Evolutionary conservation across 345 rosid genomes (phyloP).

Genomic region (Lepidium africanum): DNA sequence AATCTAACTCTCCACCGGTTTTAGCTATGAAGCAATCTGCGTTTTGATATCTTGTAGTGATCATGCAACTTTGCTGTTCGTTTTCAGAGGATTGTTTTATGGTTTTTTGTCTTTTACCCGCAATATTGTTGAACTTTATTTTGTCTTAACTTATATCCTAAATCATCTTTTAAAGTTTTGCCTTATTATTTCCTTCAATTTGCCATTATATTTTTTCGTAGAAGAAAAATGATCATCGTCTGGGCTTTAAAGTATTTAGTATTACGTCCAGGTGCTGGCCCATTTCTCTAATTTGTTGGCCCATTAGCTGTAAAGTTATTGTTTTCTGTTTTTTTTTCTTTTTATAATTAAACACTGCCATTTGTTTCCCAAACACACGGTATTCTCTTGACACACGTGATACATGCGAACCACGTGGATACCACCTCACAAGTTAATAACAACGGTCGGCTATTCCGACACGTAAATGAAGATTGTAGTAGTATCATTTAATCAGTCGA

Average conservation of each 20-base stretch:
- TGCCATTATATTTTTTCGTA: too few relatives aligned
- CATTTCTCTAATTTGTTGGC: too few relatives aligned
- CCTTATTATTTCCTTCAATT: too few relatives aligned
- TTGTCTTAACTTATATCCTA: not conserved
- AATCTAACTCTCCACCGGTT: not conserved
- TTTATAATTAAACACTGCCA: not conserved
- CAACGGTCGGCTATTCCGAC: conserved; percentile 2
- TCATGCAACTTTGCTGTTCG: not conserved
- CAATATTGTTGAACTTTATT: not conserved
- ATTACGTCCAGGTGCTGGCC: too few relatives aligned
- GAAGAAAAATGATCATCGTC: too few relatives aligned
- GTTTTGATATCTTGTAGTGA: conserved; percentile 11
- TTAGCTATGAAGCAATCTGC: conserved; percentile 8
- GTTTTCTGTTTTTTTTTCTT: too few relatives aligned
- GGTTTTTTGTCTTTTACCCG: not conserved
- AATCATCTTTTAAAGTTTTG: not conserved
- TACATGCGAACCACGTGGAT: conserved; percentile 12
- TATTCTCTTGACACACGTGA: conserved; percentile 8
- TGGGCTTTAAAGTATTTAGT: too few relatives aligned
- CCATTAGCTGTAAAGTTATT: too few relatives aligned
- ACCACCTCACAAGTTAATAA: not conserved
- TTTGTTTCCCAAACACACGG: not conserved
- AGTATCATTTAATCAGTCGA: not conserved
- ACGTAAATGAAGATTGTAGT: not conserved
- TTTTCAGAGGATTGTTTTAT: conserved; percentile 6